Conservation (phyloP, 192 early-diverging fungal genomes). For the Coemansia sp. region DNA sequence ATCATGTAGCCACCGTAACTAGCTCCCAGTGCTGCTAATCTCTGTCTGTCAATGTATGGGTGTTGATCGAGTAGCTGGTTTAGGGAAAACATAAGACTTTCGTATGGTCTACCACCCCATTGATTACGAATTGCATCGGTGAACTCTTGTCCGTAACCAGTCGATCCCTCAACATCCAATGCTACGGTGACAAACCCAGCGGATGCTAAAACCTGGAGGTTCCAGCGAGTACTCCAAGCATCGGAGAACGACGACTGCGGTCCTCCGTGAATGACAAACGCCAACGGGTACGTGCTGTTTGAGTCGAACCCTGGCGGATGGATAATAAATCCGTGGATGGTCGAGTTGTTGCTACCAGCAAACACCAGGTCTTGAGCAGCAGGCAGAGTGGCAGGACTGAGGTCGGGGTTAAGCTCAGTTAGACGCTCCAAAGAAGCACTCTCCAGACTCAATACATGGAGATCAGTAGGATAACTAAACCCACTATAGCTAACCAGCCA, state of each 20-base stretch:
- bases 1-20: conserved; percentile 83
- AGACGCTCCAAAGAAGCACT: conserved; percentile 29
- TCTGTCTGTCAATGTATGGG: conserved; percentile 56
- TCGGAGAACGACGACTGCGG: conserved; percentile 61
- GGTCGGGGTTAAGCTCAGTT: conserved; percentile 42
- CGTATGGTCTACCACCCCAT: conserved; percentile 74
- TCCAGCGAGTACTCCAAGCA: conserved; percentile 66
- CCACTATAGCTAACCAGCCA: conserved; percentile 53
- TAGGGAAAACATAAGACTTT: conserved; percentile 70
- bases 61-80: conserved; percentile 46
- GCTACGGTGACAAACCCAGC: conserved; percentile 70
- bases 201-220: conserved; percentile 68
- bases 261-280: conserved; percentile 81
- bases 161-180: conserved; percentile 75
- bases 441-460: conserved; percentile 44
- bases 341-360: conserved; percentile 53
- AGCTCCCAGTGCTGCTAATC: conserved; percentile 67
- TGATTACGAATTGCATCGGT: conserved; percentile 73
- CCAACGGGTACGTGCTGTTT: conserved; percentile 64
- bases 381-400: conserved; percentile 40
- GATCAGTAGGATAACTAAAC: conserved; percentile 54
- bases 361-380: conserved; percentile 66
- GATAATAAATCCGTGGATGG: conserved; percentile 46
- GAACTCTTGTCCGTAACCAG: conserved; percentile 76
- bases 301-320: conserved; percentile 51